Evolutionary conservation across 2,329 filamentous ascomycete species (phyloP).

Genomic region (Colletotrichum nymphaeae): DNA sequence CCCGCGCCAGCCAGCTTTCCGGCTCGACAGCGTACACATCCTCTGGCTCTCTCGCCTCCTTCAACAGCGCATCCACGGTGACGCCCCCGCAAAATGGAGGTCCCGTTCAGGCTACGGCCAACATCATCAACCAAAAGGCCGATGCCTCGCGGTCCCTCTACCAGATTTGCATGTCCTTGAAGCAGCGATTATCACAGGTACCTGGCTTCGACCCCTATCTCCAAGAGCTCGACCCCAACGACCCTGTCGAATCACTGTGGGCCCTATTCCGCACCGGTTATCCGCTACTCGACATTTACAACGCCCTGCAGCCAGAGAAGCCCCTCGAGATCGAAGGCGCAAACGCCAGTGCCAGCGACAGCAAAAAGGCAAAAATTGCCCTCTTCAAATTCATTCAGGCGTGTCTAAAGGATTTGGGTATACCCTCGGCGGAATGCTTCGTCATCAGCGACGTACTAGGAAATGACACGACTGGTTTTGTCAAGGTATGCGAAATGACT

Average conservation of each 20-base stretch:
- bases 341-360: constrained; percentile 66
- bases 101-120: constrained; percentile 81
- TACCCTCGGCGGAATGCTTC: constrained; percentile 86
- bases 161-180: constrained; percentile 91
- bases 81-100: constrained; percentile 60
- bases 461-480: constrained; percentile 95
- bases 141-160: constrained; percentile 93
- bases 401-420: constrained; percentile 83
- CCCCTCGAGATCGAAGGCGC: constrained; percentile 75
- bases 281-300: constrained; percentile 90
- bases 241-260: constrained; percentile 93
- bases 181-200: constrained; percentile 83
- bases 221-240: constrained; percentile 75
- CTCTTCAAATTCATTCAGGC: constrained; percentile 94
- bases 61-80: constrained; percentile 57
- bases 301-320: constrained; percentile 78
- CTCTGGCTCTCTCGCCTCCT: constrained; percentile 62
- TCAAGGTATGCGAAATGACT: constrained; percentile 73
- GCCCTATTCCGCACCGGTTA: constrained; percentile 84
- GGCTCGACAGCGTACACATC: constrained; percentile 68
- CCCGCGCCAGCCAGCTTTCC: constrained; percentile 71
- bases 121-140: constrained; percentile 97
- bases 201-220: constrained; percentile 84
- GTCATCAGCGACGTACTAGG: constrained; percentile 92
- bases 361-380: constrained; percentile 85